A percentile compares a stretch with the other conserved stretches of the same genome.
Conservation (phyloP, 371 early-diverging fungal species). For the Haplosporangium sp. region DNA sequence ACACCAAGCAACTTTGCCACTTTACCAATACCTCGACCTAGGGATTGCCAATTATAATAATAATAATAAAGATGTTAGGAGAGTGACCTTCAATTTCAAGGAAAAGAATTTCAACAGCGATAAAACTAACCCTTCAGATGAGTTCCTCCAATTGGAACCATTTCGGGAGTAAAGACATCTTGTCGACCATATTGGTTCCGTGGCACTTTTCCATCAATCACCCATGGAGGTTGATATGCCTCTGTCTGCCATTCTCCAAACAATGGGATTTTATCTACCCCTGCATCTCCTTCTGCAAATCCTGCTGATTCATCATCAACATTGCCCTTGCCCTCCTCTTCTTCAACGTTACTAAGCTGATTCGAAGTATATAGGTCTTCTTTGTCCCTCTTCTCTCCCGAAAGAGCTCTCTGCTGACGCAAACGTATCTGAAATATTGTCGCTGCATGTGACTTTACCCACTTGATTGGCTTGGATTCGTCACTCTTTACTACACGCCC, state of each 20-base stretch:
- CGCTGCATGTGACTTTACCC: conserved; percentile 72
- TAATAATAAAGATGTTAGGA: background rate
- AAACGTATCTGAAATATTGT: conserved; percentile 68
- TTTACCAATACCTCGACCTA: conserved; percentile 63
- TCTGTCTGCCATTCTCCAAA: conserved; percentile 94
- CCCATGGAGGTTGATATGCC: conserved; percentile 68
- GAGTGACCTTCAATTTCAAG: background rate
- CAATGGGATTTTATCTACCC: conserved; percentile 56
- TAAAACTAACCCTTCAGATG: conserved; percentile 73
- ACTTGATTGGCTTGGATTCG: conserved; percentile 67
- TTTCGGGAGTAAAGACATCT: conserved; percentile 83
- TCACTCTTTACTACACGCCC: conserved; percentile 66
- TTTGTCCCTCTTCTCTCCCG: conserved; percentile 46
- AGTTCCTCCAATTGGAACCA: conserved; percentile 88
- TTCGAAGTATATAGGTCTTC: background rate
- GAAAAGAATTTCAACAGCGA: background rate
- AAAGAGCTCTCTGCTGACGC: conserved; percentile 60
- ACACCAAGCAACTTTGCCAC: conserved; percentile 81
- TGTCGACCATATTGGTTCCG: conserved; percentile 84
- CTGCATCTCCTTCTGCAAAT: background rate
- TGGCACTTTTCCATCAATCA: conserved; percentile 83
- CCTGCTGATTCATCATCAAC: conserved; percentile 24
- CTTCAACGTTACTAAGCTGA: background rate
- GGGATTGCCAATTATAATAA: background rate
- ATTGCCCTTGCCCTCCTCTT: conserved; percentile 1